Base-by-base conservation (phyloP, 805 yeast species). In the Schizosaccharomyces osmophilus region DNA sequence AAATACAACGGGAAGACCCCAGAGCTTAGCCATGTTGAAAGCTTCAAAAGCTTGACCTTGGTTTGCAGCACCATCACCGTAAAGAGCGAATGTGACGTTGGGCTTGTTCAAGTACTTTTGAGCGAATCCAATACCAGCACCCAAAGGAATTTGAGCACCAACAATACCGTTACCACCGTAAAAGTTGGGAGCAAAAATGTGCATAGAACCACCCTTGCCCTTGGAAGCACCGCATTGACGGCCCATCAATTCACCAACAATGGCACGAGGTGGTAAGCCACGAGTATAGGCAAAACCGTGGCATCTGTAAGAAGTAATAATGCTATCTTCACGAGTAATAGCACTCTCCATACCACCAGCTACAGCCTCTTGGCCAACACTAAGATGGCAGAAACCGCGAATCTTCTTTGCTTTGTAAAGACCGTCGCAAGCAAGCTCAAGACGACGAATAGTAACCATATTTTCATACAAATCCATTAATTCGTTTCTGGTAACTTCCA, bases 91-190 rank as follows among this genome's bases (percentile, higher is more conserved):
- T 63, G 94, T 80, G 70, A 90, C 87, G 68, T 82, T 82, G 63
- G 69, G 69, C 70, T 87, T 88, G 70, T 82, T 82, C 73, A 80
- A 82, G 79, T 93, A 93, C 77, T 88, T 88, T 78, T 93, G 97
- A 66, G 97, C 95, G 75, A 89, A 93, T n/a, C 96, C 95, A 67
- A 93, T 79, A 69, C 98, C 98, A 62, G 96, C 87, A 72, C 98
- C 98, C 69, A 93, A 80, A 65, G 98, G 95, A 63, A 93, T 97
- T 78, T 93, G 98, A 61, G 97, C 98, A 73, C 98, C 98, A 62
- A 93, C 98, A 73, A 93, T 93, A 79, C 98, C 98, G 77, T 93
- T 93, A 76, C 98, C 98, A 73, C 98, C 98, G 75, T 84, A 93
- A 79, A 93, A 93, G 64, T 94, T 94, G 59, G 84, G 83, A 59